These are phyloP conservation scores for Quercus alba DNA, from an alignment of 306 rosid genomes.

Conservation along the genomic window DNA sequence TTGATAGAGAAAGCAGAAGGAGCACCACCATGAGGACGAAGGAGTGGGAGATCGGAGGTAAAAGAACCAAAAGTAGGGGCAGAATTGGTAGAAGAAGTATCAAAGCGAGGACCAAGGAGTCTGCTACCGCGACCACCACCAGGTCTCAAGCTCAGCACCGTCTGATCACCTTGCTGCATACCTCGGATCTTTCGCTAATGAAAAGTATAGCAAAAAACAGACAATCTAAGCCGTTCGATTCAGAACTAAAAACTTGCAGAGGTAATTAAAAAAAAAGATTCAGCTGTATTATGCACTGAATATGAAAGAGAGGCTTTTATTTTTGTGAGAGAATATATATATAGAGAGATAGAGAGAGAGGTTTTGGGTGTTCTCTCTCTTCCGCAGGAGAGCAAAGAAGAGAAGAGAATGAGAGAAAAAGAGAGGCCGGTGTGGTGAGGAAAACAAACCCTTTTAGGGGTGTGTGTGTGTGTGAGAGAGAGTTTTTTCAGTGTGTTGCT, in stretches of 20 bases:
- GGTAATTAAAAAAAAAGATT: constrained; percentile 21
- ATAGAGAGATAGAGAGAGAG: not conserved
- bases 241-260: not conserved
- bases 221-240: constrained; percentile 36
- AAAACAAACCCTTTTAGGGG: constrained; percentile 49
- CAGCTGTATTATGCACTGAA: constrained; percentile 49
- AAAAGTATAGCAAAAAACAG: not conserved
- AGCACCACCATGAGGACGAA: constrained; percentile 59
- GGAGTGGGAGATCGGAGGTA: constrained; percentile 62
- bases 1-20: constrained; percentile 46
- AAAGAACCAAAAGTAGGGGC: constrained; percentile 58
- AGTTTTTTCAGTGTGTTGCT: no score
- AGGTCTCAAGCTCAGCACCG: constrained; percentile 94
- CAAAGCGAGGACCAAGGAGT: constrained; percentile 72
- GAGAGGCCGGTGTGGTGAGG: constrained; percentile 24
- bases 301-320: constrained; percentile 9
- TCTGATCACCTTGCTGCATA: constrained; percentile 98
- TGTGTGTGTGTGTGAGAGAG: no score
- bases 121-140: constrained; percentile 92
- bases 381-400: constrained; percentile 51
- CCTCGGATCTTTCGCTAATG: constrained; percentile 56
- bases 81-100: constrained; percentile 44
- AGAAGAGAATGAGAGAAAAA: constrained; percentile 37
- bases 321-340: not conserved
- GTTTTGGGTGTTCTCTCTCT: constrained; percentile 62